phyloP scores from a whole-genome alignment of 179 eudicot genomes.

The Vitellaria paradoxa region DNA sequence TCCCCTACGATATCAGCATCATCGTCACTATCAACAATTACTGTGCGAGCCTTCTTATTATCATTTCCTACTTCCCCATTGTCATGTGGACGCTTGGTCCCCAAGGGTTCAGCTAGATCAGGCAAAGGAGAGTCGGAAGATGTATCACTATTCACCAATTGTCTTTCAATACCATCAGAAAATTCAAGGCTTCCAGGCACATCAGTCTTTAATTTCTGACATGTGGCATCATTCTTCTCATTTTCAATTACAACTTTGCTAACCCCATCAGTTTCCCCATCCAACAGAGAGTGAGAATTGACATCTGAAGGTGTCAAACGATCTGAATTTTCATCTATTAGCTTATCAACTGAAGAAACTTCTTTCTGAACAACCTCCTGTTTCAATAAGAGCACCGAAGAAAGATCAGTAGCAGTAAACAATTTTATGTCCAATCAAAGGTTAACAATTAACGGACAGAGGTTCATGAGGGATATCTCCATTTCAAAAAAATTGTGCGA shows the following conservation, averaged over 20 bases:
- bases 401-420: conserved; percentile 2
- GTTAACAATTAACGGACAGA: background rate
- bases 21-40: conserved; percentile 34
- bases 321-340: conserved; percentile 19
- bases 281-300: conserved; percentile 8
- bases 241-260: conserved; percentile 19
- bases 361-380: conserved; percentile 40
- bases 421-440: background rate
- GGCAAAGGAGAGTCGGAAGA: conserved; percentile 23
- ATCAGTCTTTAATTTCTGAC: conserved; percentile 22
- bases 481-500: background rate
- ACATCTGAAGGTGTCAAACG: conserved; percentile 4
- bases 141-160: conserved; percentile 20
- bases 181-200: conserved; percentile 20
- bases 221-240: conserved; percentile 13
- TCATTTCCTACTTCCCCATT: conserved; percentile 35
- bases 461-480: background rate
- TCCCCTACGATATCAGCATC: conserved; percentile 27
- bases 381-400: conserved; percentile 9
- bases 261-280: conserved; percentile 14
- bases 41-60: conserved; percentile 40
- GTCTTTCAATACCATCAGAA: conserved; percentile 23
- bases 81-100: conserved; percentile 43
- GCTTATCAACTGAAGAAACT: conserved; percentile 19
- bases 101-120: conserved; percentile 37